Percentiles rank a stretch among this genome's conserved stretches.
phyloP scores from a whole-genome alignment of 140 eudicot genomes.

The Erigeron philadelphicus region DNA sequence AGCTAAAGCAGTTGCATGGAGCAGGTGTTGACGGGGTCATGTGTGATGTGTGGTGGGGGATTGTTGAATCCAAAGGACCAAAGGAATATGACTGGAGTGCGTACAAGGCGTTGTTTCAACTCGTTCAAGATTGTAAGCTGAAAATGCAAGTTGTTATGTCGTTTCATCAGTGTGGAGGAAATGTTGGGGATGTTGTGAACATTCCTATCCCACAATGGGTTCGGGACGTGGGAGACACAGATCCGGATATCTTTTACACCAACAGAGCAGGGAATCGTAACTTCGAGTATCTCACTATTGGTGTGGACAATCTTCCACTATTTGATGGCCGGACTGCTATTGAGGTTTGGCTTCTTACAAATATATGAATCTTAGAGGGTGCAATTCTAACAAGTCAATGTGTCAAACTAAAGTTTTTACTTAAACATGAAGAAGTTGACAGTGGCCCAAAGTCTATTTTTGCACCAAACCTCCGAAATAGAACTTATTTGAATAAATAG shows the following conservation, averaged over 20 bases:
- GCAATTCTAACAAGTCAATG: not conserved
- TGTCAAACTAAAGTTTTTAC: too few species aligned
- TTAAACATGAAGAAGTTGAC: not conserved
- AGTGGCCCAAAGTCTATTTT: not conserved
- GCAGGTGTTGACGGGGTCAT: conserved; percentile 87
- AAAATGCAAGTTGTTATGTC: conserved; percentile 87
- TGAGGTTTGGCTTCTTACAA: conserved; percentile 44
- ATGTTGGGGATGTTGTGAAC: conserved; percentile 67
- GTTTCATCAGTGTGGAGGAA: conserved; percentile 93
- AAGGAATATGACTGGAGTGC: conserved; percentile 77
- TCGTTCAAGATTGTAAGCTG: conserved; percentile 53
- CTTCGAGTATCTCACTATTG: conserved; percentile 59
- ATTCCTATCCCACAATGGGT: conserved; percentile 88
- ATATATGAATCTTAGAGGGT: not conserved
- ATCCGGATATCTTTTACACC: conserved; percentile 80
- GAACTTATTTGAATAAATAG: not conserved
- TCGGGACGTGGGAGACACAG: conserved; percentile 46
- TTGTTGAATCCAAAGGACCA: conserved; percentile 77
- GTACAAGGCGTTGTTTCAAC: conserved; percentile 54
- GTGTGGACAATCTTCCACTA: conserved; percentile 68
- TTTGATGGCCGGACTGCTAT: conserved; percentile 79
- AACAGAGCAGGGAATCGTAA: conserved; percentile 52
- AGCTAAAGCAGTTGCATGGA: conserved; percentile 57
- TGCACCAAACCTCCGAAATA: too few species aligned
- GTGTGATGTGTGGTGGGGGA: conserved; percentile 99